phyloP scores from a whole-genome alignment of 2,329 filamentous ascomycete species.

The Pseudogymnoascus sp. region DNA sequence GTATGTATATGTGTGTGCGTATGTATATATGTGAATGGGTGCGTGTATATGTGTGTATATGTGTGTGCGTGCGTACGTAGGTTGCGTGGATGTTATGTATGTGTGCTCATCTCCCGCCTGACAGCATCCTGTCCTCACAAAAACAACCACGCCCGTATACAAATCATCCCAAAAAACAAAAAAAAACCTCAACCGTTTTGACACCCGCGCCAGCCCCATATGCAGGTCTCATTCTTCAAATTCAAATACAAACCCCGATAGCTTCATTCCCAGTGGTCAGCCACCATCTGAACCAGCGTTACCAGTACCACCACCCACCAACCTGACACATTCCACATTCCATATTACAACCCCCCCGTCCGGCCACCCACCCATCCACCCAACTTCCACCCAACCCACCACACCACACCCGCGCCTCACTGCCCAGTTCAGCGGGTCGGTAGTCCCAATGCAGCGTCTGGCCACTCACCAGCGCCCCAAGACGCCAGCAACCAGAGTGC shows the following conservation, averaged over 20 bases:
- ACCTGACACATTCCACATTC: background rate
- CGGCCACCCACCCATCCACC: background rate
- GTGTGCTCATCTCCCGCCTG: slow-evolving; percentile 1
- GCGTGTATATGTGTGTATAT: background rate
- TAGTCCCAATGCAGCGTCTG: slow-evolving; percentile 1
- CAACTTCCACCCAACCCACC: no score
- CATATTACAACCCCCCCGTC: background rate
- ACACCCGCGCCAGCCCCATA: background rate
- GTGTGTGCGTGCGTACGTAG: background rate
- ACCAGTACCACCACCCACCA: background rate
- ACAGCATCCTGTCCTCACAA: background rate
- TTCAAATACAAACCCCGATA: background rate
- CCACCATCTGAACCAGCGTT: background rate
- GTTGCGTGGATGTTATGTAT: no score
- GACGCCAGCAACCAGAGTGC: slow-evolving; percentile 5
- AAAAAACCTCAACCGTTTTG: background rate
- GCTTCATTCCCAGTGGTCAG: background rate
- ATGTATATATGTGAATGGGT: background rate
- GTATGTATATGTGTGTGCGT: background rate
- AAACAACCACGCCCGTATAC: background rate
- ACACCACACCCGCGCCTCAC: background rate
- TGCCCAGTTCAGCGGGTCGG: slow-evolving; percentile 7
- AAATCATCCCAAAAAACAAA: background rate
- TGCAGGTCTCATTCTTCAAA: slow-evolving; percentile 1
- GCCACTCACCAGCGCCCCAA: background rate